Evolutionary conservation across 352 stramenopile genomes (phyloP).

Genomic region (Globisporangium cylindrosporum): DNA sequence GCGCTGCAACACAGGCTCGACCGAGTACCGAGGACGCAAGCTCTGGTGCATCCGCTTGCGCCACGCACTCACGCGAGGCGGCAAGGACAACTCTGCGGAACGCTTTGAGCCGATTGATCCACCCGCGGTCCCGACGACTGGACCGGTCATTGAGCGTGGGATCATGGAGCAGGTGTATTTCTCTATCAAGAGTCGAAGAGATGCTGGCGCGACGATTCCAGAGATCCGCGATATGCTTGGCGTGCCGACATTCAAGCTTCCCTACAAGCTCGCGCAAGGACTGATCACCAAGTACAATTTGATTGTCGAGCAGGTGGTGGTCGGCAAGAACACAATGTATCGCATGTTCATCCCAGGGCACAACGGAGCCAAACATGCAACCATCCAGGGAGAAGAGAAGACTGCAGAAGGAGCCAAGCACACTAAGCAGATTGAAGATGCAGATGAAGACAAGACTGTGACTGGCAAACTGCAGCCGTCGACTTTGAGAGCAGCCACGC

Average conservation of each 20-base stretch:
- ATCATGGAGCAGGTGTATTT: conserved; percentile 81
- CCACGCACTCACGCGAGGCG: conserved; percentile 10
- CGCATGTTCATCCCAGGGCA: conserved; percentile 61
- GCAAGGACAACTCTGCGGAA: conserved; percentile 16
- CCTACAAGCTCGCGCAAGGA: conserved; percentile 76
- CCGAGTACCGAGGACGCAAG: conserved; percentile 61
- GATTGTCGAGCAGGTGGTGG: conserved; percentile 68
- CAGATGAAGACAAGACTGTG: neutral
- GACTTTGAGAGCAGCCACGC: conserved; percentile 55
- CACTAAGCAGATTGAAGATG: neutral
- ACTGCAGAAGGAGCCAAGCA: neutral
- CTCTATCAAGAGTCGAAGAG: conserved; percentile 47
- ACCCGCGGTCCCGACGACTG: conserved; percentile 4
- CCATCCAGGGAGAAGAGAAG: neutral
- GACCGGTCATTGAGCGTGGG: conserved; percentile 62
- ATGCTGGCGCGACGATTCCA: conserved; percentile 64
- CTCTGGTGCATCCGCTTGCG: conserved; percentile 75
- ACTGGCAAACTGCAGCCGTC: conserved; percentile 32
- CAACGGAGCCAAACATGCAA: neutral
- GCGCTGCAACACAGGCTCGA: conserved; percentile 55
- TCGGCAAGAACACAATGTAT: conserved; percentile 84
- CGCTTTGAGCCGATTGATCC: conserved; percentile 22
- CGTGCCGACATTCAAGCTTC: conserved; percentile 81
- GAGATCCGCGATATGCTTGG: conserved; percentile 75
- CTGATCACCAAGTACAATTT: conserved; percentile 82